Conservation (phyloP, 345 rosid species). For the Noccaea bulbosa region DNA sequence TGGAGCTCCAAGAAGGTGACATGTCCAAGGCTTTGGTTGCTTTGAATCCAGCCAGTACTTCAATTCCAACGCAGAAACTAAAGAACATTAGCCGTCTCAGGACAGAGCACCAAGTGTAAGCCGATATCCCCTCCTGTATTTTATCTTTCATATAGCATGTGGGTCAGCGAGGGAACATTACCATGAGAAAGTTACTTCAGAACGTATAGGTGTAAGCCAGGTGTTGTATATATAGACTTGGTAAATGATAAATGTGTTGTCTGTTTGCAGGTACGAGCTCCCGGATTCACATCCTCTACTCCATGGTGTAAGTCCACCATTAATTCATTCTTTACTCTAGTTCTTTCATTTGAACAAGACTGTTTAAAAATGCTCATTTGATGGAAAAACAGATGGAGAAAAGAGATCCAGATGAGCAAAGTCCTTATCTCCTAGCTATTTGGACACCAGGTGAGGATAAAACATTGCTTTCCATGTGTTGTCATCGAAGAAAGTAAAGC, state of each 20-base stretch:
- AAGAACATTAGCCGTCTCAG: conserved; percentile 81
- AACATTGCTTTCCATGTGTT: conserved; percentile 16
- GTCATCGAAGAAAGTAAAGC: conserved; percentile 15
- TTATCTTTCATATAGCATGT: conserved; percentile 24
- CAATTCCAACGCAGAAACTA: conserved; percentile 71
- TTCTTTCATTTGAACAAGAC: conserved; percentile 21
- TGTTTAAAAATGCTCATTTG: conserved; percentile 10
- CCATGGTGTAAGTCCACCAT: conserved; percentile 56
- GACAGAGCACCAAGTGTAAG: conserved; percentile 99
- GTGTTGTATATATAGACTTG: conserved; percentile 11
- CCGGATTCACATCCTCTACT: conserved; percentile 92
- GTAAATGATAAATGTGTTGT: conserved; percentile 28
- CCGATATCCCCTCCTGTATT: conserved; percentile 30
- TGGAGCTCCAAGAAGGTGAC: conserved; percentile 77
- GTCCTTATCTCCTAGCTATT: conserved; percentile 91
- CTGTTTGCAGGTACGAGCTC: conserved; percentile 80
- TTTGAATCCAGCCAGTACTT: conserved; percentile 65
- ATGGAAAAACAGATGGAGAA: conserved; percentile 66
- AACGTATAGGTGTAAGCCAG: neutral
- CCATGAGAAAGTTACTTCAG: neutral
- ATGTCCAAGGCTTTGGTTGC: conserved; percentile 87
- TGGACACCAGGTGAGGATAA: conserved; percentile 87
- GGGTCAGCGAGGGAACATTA: conserved; percentile 11
- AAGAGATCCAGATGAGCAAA: conserved; percentile 86
- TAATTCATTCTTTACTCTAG: neutral